A percentile compares a stretch with the other conserved stretches of the same genome.
Conservation (phyloP, 176 grass and related monocot species). For the Neostapfia colusana region DNA sequence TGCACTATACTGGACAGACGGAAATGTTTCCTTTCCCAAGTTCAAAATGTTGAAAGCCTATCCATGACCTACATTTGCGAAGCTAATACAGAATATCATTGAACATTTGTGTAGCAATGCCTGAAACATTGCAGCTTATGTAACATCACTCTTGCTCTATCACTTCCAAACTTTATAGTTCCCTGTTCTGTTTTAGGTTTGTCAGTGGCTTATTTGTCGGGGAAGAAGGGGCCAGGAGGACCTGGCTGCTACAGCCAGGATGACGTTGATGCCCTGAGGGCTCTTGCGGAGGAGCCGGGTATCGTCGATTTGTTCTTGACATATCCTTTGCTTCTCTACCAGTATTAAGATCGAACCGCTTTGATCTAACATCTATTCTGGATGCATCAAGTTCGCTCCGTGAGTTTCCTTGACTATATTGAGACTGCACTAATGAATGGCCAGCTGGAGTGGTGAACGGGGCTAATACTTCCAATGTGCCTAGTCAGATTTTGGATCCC, state of each 20-base stretch:
- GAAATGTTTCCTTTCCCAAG: background rate
- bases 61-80: background rate
- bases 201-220: slow-evolving; percentile 79
- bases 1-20: background rate
- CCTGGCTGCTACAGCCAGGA: slow-evolving; percentile 70
- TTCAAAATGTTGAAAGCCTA: background rate
- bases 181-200: slow-evolving; percentile 48
- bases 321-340: slow-evolving; percentile 61
- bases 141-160: background rate
- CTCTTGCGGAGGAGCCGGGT: slow-evolving; percentile 71
- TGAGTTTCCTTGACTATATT: slow-evolving; percentile 54
- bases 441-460: slow-evolving; percentile 67
- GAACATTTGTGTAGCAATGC: background rate
- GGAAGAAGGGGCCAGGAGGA: slow-evolving; percentile 43
- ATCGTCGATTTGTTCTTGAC: slow-evolving; percentile 85
- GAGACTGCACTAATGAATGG: slow-evolving; percentile 79
- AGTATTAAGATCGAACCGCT: background rate
- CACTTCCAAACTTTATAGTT: slow-evolving; percentile 1
- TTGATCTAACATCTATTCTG: slow-evolving; percentile 16
- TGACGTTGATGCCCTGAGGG: slow-evolving; percentile 81
- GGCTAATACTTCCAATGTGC: slow-evolving; percentile 53
- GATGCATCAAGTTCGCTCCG: background rate
- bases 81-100: background rate
- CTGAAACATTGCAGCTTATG: background rate
- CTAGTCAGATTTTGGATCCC: slow-evolving; percentile 54